These are phyloP conservation scores for Linum usitatissimum DNA, from an alignment of 345 rosid genomes.

Conservation along the genomic window DNA sequence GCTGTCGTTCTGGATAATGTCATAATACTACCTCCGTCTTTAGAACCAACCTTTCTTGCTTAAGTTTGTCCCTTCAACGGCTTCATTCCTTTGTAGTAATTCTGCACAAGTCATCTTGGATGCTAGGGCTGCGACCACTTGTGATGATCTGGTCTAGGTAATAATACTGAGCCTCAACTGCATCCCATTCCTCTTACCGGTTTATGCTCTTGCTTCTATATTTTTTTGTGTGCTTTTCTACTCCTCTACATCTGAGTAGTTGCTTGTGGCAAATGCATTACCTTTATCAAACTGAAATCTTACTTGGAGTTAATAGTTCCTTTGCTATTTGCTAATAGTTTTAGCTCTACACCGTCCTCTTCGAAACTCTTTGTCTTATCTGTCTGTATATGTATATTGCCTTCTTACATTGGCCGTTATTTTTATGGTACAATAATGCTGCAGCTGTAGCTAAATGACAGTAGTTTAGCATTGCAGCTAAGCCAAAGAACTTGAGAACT, in stretches of 20 bases:
- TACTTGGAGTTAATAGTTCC: no score
- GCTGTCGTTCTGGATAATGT: neutral
- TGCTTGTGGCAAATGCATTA: no score
- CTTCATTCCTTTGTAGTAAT: neutral
- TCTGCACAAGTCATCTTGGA: neutral
- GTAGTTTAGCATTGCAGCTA: conserved; percentile 29
- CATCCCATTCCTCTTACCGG: neutral
- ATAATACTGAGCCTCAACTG: neutral
- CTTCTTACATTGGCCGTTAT: no score
- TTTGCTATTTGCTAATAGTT: no score
- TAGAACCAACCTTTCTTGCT: neutral
- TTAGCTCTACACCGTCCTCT: no score
- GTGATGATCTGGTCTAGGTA: neutral
- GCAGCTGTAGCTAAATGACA: neutral
- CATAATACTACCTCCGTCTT: neutral
- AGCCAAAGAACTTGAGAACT: conserved; percentile 23
- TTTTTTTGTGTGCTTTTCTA: neutral
- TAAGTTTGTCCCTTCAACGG: neutral
- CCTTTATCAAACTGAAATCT: no score
- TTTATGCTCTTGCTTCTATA: neutral
- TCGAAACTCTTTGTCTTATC: no score
- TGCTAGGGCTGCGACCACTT: neutral
- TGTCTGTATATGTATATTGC: neutral
- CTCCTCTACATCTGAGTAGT: neutral
- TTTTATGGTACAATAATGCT: neutral